A percentile compares a stretch with the other conserved stretches of the same genome.
Evolutionary conservation across 805 yeast genomes (phyloP).

Genomic region (Wickerhamomyces mucosus): DNA sequence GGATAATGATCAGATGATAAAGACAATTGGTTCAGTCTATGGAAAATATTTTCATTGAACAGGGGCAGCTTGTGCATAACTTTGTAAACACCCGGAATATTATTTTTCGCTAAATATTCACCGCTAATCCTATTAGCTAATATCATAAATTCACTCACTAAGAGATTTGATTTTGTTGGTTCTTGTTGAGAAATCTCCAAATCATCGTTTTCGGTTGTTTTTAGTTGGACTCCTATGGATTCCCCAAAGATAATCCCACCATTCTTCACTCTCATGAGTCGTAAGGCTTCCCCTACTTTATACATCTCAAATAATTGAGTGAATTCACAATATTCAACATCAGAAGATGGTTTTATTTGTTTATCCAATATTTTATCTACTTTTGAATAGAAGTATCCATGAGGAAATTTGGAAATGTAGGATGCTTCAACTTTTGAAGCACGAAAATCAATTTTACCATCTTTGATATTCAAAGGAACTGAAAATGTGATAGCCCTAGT

Average conservation of each 20-base stretch:
- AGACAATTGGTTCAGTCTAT: slow-evolving; percentile 16
- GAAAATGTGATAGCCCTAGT: slow-evolving; percentile 43
- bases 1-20: slow-evolving; percentile 15
- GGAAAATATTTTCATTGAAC: slow-evolving; percentile 17
- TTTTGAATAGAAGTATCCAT: slow-evolving; percentile 45
- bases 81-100: slow-evolving; percentile 44
- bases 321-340: slow-evolving; percentile 6
- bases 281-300: slow-evolving; percentile 22
- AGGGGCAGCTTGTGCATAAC: slow-evolving; percentile 16
- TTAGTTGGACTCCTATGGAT: slow-evolving; percentile 19
- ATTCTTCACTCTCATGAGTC: slow-evolving; percentile 20
- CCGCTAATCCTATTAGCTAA: slow-evolving; percentile 61
- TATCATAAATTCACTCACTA: slow-evolving; percentile 84
- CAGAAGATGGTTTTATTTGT: slow-evolving; percentile 1
- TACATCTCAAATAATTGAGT: slow-evolving; percentile 29
- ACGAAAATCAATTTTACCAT: slow-evolving; percentile 13
- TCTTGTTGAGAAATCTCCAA: slow-evolving; percentile 12
- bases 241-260: slow-evolving; percentile 34
- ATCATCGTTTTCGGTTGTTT: slow-evolving; percentile 7
- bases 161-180: slow-evolving; percentile 25
- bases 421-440: slow-evolving; percentile 31
- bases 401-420: slow-evolving; percentile 34
- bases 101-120: slow-evolving; percentile 29
- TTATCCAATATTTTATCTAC: slow-evolving; percentile 43
- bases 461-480: slow-evolving; percentile 20